Evolutionary conservation across 75 land plant species (phyloP), one percentile per base, ranked within the genome.

Genomic region (Cryptomeria japonica): DNA sequence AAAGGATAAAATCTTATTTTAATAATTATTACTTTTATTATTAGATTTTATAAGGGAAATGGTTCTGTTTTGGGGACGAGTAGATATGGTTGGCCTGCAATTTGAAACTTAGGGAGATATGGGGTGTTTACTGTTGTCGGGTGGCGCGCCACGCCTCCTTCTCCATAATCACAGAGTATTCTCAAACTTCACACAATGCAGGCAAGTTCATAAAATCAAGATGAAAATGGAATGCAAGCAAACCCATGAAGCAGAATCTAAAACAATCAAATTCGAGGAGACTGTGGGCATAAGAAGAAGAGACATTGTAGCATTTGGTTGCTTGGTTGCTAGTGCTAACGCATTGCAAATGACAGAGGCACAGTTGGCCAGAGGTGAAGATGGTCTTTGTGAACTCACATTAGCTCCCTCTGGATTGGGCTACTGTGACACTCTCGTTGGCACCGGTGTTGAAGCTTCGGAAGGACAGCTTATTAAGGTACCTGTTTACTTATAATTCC

Each of bases 391-490:
- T 56, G 64, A 86, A 36, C 86, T 92, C 80, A 88, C 89, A 31
- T 86, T 91, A 39, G 87, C 92, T 15, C 90, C 96, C 41, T 94
- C 95, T 2, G 96, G 96, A 39, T 90, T 95, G 79, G 95, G 88
- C n/a, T 95, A 61, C 90, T 95, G 96, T 85, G 96, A 95, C 86
- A 88, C 88, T 3, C 76, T 84, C 38, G 75, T 91, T 19, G 96
- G 96, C 55, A 84, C 88, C 56, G 96, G 96, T 16, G 64, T 88
- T n/a, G 83, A 77, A 46, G 93, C 95, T 41, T 56, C 95, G 58
- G 86, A 92, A 58, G 96, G 96, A 15, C 91, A 88, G 92, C 94
- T 94, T 58, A 95, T 95, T 88, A 95, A 95, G 94, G 96, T 95
- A 31, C 34, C 28, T 25, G n/a, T 19, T 84, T 41, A n/a, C 18